These are phyloP conservation scores for Chaetomium fimeti DNA, from an alignment of 495 filamentous ascomycete genomes.

Conservation along the genomic window DNA sequence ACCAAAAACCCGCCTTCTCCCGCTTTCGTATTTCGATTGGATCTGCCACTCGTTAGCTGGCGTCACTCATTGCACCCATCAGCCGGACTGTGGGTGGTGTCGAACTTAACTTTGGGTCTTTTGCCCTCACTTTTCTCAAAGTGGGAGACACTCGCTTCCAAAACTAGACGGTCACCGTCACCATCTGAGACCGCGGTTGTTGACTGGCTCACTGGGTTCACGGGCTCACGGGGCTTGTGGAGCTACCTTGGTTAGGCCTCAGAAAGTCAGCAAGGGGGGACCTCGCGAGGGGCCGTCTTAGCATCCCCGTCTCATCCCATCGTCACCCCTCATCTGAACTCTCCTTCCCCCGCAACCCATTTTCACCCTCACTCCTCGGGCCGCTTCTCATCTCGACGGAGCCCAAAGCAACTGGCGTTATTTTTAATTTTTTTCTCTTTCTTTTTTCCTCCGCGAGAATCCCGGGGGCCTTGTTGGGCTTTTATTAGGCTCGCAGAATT, in stretches of 20 bases:
- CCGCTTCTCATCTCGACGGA: neutral
- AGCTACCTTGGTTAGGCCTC: constrained; percentile 1
- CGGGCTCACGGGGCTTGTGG: neutral
- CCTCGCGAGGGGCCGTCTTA: too few species aligned
- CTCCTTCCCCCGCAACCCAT: constrained; percentile 1
- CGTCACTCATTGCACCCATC: neutral
- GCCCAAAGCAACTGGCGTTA: constrained; percentile 3
- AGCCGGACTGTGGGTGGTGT: constrained; percentile 5
- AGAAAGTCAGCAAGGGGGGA: too few species aligned
- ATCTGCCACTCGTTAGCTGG: constrained; percentile 2
- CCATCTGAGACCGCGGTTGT: neutral
- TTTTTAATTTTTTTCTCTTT: too few species aligned
- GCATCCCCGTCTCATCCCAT: neutral
- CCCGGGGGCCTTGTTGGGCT: constrained; percentile 13
- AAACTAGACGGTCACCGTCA: neutral
- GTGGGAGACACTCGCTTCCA: constrained; percentile 13
- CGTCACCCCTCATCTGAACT: constrained; percentile 14
- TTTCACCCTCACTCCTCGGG: neutral
- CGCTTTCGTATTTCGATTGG: constrained; percentile 18
- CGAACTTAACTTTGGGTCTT: neutral
- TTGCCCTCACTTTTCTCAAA: constrained; percentile 11
- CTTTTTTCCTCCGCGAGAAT: neutral
- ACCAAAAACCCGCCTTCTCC: neutral
- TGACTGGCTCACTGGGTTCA: neutral
- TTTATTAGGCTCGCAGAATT: constrained; percentile 15